Base-by-base conservation (phyloP, 495 filamentous ascomycete genomes). In the Stereocaulon alpinum region DNA sequence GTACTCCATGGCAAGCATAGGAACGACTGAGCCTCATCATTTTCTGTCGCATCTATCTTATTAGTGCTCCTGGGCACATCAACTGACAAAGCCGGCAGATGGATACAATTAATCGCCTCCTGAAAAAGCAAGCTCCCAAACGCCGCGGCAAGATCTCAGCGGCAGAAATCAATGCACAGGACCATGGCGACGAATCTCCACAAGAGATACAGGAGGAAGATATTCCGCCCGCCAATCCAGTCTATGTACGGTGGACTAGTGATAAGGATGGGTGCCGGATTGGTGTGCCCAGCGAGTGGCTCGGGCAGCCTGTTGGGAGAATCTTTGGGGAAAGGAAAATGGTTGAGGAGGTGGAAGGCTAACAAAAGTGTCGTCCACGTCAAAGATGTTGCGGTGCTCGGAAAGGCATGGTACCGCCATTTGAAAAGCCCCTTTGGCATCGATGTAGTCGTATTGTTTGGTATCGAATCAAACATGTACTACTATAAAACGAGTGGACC, bases 31-130 rank as follows among this genome's bases (percentile, higher is more conserved):
- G 24, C 24, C 24, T 24, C 24, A 24, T 24, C 24, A 24, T 24
- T 24, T 24, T 24, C 24, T 24, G 24, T 24, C 24, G 24, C 24
- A 1, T 24, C 24, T 24, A 24, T 24, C 24, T 24, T 24, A 24
- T 24, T 24, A 24, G 24, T 24, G 24, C 24, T 24, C 24, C 1
- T 24, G 24, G 24, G 3, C 24, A 24, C 24, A 24, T 24, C 24
- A 3, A 24, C 24, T 24, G 24, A 24, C 24, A 24, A 24, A 1
- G 24, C 24, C 24, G 24, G 27, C 58, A 90, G 91, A 95, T 95
- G 86, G 92, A 96, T 70, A 98, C 93, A 15, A 96, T 98, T 77
- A 96, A 97, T 73, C 89, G 92, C 55, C 83, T 98, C 30, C 83
- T 97, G 55, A 90, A 91, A 71, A 96, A 95, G 67, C 94, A 96